Base-by-base conservation (phyloP, 2,329 filamentous ascomycete species). In the Calcarisporium arbuscula region DNA sequence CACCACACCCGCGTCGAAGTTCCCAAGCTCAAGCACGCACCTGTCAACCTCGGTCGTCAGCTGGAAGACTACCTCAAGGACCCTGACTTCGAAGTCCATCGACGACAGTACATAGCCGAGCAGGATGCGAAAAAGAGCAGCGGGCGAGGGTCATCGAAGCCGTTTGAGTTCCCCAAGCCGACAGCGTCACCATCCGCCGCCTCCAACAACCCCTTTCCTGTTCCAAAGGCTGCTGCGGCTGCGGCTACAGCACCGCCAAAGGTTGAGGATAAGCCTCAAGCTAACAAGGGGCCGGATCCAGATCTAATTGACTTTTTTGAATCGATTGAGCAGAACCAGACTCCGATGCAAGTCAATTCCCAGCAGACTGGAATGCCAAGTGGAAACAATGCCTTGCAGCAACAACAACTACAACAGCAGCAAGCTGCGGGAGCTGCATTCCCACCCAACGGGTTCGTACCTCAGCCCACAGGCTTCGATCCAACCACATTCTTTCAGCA, bases 301-400 rank as follows among this genome's bases (percentile, higher is more conserved):
- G 85, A 94, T 65, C 69, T 94, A 41, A 96, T 94, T 53, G 92
- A 90, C 65, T 95, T 94, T 61, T 95, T 95, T 57, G 90, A 82
- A 52, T 89, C 87, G 6, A 95, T 94, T 50, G 89, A 95, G 52
- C 80, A 87, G 53, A 88, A 89, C 44, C 87, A 92, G 56, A 85
- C 85, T 33, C 69, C 81, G 2, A 75, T 85, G 70, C 68, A 72
- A 43, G 51, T 66, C 14, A 58, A 60, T 25, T 43, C 58, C 2
- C 62, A 63, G 34, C 53, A 55, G 23, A 47, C 44, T n/a, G 49
- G 23, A 60, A 26, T 23, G 56, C 37, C 52, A 65, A 47, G 39
- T 29, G 26, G n/a, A 45, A 51, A 38, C 38, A 49, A 9, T 45
- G 49, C 40, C 61, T 68, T 49, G 60, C 48, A 43, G 35, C 64